Evolutionary conservation across 2,329 filamentous ascomycete genomes (phyloP), one percentile per base, ranked within the genome.

Genomic region (Gremmenia infestans): DNA sequence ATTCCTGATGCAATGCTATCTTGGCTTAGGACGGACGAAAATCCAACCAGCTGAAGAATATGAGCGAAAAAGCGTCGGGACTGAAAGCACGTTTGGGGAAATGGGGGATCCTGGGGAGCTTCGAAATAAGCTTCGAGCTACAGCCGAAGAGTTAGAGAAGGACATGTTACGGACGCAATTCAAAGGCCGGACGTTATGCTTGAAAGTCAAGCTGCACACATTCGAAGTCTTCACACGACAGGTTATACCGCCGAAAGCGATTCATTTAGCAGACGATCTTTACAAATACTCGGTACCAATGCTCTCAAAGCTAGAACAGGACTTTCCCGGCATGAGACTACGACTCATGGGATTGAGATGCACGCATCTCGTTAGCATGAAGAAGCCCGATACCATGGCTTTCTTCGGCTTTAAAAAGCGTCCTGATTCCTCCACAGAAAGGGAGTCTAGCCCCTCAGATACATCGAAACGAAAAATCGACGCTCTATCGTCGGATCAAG

Each of bases 121-220:
- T 3, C 80, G 87, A 19, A 84, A 86, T 15, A 95, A 96, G 69
- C 79, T 99, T 5, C 81, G 84, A n/a, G 81, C 79, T 69, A 92
- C 86, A 1, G 91, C 94, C 0, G 86, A 91, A 60, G 91, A 96
- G 61, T 76, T 99, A 4, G 91, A 96, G 68, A 88, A 88, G 62
- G 93, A 97, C 66, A 78, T 97, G 74, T 79, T 80, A 56, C 81
- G 84, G 25, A 90, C 89, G 1, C 82, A 89, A 61, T 90, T 89
- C 72, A 96, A 93, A 71, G 93, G 93, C 0, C 83, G 91, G n/a
- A 97, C 93, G 0, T 74, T 99, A 1, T 90, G 91, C 22, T 75
- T 99, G 37, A 99, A 99, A 71, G 81, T 97, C 61, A 99, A 99
- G 70, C 75, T 97, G 7, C 90, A 97, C 70, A 96, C 91, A 0